A percentile compares a stretch with the other conserved stretches of the same genome.
Evolutionary conservation across 352 stramenopile species (phyloP).

Genomic region (Globisporangium paroecandrum): DNA sequence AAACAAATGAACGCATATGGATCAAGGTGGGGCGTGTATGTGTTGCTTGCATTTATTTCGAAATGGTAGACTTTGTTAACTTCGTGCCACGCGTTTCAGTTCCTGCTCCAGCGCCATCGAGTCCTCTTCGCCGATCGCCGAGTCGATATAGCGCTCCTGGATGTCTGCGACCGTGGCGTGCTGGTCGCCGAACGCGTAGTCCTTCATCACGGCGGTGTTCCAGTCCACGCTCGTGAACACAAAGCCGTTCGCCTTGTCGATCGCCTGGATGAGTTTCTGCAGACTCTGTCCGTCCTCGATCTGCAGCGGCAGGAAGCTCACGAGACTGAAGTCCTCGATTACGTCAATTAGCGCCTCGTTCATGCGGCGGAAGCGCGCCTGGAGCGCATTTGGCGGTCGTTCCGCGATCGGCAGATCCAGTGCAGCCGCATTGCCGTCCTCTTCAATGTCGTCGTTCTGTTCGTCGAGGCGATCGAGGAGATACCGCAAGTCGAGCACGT

Average conservation of each 20-base stretch:
- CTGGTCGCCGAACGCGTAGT: conserved; percentile 68
- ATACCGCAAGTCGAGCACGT: conserved; percentile 82
- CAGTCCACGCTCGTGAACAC: conserved; percentile 80
- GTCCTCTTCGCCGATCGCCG: conserved; percentile 25
- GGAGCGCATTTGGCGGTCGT: conserved; percentile 33
- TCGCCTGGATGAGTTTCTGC: conserved; percentile 59
- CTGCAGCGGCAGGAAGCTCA: conserved; percentile 78
- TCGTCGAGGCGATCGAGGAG: conserved; percentile 77
- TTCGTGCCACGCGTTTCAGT: conserved; percentile 26
- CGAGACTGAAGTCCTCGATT: conserved; percentile 85
- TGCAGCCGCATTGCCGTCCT: conserved; percentile 27
- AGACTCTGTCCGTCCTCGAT: conserved; percentile 73
- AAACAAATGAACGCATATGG: conserved; percentile 7
- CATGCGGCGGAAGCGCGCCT: conserved; percentile 71
- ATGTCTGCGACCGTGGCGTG: conserved; percentile 32
- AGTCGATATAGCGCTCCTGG: conserved; percentile 74
- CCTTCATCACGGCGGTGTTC: conserved; percentile 72
- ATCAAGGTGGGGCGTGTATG: neutral
- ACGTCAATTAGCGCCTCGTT: conserved; percentile 84
- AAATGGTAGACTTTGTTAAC: neutral
- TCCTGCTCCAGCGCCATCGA: conserved; percentile 28
- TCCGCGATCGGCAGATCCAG: conserved; percentile 27
- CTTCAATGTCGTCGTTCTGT: conserved; percentile 45
- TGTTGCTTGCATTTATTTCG: neutral
- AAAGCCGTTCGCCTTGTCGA: conserved; percentile 84